Evolutionary conservation across 345 rosid species (phyloP), one percentile per base, ranked within the genome.

Genomic region (Cochlearia excelsa): DNA sequence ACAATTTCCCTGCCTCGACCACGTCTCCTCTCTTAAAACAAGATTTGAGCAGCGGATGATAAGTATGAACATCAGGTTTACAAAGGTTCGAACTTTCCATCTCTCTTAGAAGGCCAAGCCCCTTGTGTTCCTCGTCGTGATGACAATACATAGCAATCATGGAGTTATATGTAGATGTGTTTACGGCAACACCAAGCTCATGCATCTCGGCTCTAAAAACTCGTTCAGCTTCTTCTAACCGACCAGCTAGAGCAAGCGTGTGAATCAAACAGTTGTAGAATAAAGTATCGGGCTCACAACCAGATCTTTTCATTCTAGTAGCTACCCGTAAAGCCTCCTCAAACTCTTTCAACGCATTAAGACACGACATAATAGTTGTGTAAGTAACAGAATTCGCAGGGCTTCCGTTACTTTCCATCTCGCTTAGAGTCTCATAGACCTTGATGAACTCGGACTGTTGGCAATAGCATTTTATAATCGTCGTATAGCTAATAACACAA

Each of bases 121-220:
- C 98, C 68, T 63, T 75, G 1, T 71, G 54, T 44, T 66, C 84
- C 49, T 69, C 77, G 51, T 58, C 71, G 3, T 78, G 79, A 64
- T 78, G 76, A 56, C 95, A 92, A 31, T 81, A 79, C 89, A 83
- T 81, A 40, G 93, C 81, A 66, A 88, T 80, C 93, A 88, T 77
- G 7, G 88, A 69, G 74, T 92, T 86, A 67, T 80, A 86, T 1
- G 96, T 84, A 3, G 95, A 84, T 3, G 87, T 72, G 55, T 72
- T 79, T 1, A 75, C 72, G n/a, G 35, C 23, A 54, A 81, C 71
- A 30, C 81, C 77, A 33, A 16, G 63, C 30, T 69, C 73, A 8
- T 75, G 77, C 90, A 84, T 83, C 79, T 80, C 88, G 67, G 52
- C 74, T 65, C 80, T 69, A 33, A 83, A 86, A 62, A 84, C 82